phyloP scores from a whole-genome alignment of 768 basidiomycete species.

The Sarcomyxa edulis region DNA sequence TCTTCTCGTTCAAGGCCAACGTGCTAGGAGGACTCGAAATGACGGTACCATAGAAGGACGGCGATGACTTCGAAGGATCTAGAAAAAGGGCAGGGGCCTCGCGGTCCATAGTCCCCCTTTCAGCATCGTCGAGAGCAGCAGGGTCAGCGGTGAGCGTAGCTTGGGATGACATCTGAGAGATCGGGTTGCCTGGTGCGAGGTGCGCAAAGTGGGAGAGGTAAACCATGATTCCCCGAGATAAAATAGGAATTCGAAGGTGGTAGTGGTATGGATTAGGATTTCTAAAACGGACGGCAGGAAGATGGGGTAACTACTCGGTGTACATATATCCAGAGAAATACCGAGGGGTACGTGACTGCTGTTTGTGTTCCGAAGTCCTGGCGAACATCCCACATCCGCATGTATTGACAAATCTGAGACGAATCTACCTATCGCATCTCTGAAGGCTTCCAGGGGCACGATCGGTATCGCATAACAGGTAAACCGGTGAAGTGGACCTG shows the following conservation, averaged over 20 bases:
- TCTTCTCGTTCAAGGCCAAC: too few relatives aligned
- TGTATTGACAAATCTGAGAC: too few relatives aligned
- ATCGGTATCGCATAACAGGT: too few relatives aligned
- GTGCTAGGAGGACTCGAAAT: too few relatives aligned
- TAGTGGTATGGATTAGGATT: constrained; percentile 2
- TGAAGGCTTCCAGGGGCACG: too few relatives aligned
- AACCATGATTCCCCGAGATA: constrained; percentile 5
- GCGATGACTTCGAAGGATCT: too few relatives aligned
- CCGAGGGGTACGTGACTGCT: constrained; percentile 6
- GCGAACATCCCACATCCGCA: constrained; percentile 7
- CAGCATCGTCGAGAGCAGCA: constrained; percentile 6
- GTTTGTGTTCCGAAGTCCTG: constrained; percentile 7
- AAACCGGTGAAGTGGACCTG: too few relatives aligned
- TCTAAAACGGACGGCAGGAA: constrained; percentile 4
- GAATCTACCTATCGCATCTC: too few relatives aligned
- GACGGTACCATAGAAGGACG: too few relatives aligned
- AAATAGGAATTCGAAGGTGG: constrained; percentile 5
- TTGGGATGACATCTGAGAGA: not conserved
- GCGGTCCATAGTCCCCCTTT: constrained; percentile 4
- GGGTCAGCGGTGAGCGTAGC: constrained; percentile 1
- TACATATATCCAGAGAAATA: constrained; percentile 6
- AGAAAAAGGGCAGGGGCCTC: constrained; percentile 1
- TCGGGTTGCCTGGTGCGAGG: not conserved
- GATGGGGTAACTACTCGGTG: constrained; percentile 2
- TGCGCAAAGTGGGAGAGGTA: not conserved